These are phyloP conservation scores for Beauveria sp. DNA, from an alignment of 2,329 filamentous ascomycete species.

Conservation along the genomic window DNA sequence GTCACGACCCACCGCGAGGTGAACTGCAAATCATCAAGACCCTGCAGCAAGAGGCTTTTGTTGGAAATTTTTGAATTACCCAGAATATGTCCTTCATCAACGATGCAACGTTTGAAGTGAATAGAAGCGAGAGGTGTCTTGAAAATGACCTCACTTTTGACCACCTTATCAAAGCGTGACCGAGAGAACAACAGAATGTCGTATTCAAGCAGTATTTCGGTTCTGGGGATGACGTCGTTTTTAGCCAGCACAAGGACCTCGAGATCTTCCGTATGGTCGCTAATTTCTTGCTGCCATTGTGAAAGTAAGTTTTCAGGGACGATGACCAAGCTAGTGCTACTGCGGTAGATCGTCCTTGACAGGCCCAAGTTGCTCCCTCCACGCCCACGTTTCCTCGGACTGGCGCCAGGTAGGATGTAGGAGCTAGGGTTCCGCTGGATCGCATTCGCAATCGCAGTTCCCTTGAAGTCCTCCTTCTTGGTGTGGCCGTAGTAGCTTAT, in stretches of 20 bases:
- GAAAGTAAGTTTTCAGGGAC: slow-evolving; percentile 76
- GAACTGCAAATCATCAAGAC: slow-evolving; percentile 48
- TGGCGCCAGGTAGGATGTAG: slow-evolving; percentile 48
- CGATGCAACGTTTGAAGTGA: slow-evolving; percentile 81
- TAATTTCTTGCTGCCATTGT: slow-evolving; percentile 78
- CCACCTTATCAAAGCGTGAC: slow-evolving; percentile 59
- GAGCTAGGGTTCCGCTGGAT: slow-evolving; percentile 51
- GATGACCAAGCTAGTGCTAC: slow-evolving; percentile 65
- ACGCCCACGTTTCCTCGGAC: slow-evolving; percentile 22
- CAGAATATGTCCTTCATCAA: slow-evolving; percentile 86
- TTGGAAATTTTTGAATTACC: slow-evolving; percentile 52
- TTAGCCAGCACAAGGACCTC: slow-evolving; percentile 56
- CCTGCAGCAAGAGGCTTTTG: slow-evolving; percentile 47
- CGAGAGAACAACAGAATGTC: slow-evolving; percentile 77
- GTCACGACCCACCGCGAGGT: slow-evolving; percentile 83
- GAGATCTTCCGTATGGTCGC: slow-evolving; percentile 64
- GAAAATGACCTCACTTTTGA: slow-evolving; percentile 24
- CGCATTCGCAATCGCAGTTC: slow-evolving; percentile 44
- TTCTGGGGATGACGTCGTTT: slow-evolving; percentile 46
- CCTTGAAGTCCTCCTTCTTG: slow-evolving; percentile 38
- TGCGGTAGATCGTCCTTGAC: slow-evolving; percentile 52
- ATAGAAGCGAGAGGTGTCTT: slow-evolving; percentile 59
- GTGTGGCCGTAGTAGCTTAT: slow-evolving; percentile 52
- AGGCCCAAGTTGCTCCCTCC: slow-evolving; percentile 16
- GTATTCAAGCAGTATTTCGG: slow-evolving; percentile 52